Evolutionary conservation across 1,284 basidiomycete genomes (phyloP).

Genomic region (Sanguinoderma infundibulare): DNA sequence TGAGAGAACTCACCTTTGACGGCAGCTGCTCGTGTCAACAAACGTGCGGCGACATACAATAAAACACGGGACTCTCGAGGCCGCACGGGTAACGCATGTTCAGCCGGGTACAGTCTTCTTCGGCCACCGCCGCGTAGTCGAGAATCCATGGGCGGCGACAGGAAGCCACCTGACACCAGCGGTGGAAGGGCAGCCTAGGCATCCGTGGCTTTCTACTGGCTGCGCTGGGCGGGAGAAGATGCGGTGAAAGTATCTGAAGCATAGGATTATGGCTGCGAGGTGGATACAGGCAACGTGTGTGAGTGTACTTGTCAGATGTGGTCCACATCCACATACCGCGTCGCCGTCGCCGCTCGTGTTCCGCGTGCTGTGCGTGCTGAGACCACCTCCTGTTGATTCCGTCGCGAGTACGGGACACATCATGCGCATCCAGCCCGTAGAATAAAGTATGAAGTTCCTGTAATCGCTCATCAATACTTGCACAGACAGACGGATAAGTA

Average conservation of each 20-base stretch:
- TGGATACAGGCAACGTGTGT: neutral
- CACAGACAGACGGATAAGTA: no score
- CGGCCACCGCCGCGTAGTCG: neutral
- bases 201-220: neutral
- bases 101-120: neutral
- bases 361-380: neutral
- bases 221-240: neutral
- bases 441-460: no score
- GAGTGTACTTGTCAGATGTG: neutral
- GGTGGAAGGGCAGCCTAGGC: neutral
- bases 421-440: no score
- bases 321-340: neutral
- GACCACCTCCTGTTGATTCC: neutral
- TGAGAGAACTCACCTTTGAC: neutral
- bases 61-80: neutral
- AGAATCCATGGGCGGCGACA: neutral
- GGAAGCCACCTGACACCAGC: no score
- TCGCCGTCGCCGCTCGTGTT: neutral
- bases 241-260: neutral
- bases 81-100: neutral
- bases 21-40: neutral
- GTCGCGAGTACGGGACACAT: no score
- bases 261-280: neutral
- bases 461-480: no score
- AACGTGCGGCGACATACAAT: neutral